Percentiles rank a stretch among this genome's conserved stretches.
Conservation (phyloP, 2,329 filamentous ascomycete genomes). For the Torrubiella hemipterigena region DNA sequence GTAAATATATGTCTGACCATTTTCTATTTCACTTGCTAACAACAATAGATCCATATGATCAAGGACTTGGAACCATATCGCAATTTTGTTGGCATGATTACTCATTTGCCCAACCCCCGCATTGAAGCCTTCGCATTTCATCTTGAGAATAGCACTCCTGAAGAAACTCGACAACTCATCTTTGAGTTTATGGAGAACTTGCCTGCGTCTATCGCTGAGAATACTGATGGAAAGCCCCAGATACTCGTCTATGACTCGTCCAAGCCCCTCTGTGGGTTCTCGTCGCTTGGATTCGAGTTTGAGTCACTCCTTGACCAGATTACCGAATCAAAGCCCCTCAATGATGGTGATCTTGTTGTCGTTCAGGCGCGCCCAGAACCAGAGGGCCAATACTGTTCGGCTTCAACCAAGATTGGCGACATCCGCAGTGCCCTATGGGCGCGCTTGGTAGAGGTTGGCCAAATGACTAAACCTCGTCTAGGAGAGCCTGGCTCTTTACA, state of each 20-base stretch:
- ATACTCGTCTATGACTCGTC: constrained; percentile 64
- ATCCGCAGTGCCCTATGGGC: constrained; percentile 60
- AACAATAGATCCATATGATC: constrained; percentile 52
- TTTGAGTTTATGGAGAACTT: constrained; percentile 55
- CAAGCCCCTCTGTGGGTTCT: constrained; percentile 65
- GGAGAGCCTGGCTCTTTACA: constrained; percentile 34
- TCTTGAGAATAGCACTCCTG: constrained; percentile 36
- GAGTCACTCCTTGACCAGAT: constrained; percentile 39
- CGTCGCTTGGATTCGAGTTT: constrained; percentile 56
- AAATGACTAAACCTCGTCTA: constrained; percentile 32
- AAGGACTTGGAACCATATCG: constrained; percentile 42
- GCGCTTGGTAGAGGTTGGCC: constrained; percentile 49
- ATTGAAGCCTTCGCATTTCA: constrained; percentile 66
- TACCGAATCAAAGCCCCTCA: constrained; percentile 28
- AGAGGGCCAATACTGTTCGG: constrained; percentile 40
- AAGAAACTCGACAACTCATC: constrained; percentile 50
- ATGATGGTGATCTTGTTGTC: constrained; percentile 62
- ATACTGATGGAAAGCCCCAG: constrained; percentile 66
- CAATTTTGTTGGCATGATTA: constrained; percentile 66
- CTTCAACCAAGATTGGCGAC: constrained; percentile 61
- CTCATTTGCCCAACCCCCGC: constrained; percentile 51
- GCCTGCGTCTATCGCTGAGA: constrained; percentile 49
- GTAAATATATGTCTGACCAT: no score
- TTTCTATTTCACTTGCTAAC: no score
- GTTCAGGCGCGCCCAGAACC: constrained; percentile 63